Conservation (phyloP, 2,329 filamentous ascomycete species). For the Fusarium sp. region DNA sequence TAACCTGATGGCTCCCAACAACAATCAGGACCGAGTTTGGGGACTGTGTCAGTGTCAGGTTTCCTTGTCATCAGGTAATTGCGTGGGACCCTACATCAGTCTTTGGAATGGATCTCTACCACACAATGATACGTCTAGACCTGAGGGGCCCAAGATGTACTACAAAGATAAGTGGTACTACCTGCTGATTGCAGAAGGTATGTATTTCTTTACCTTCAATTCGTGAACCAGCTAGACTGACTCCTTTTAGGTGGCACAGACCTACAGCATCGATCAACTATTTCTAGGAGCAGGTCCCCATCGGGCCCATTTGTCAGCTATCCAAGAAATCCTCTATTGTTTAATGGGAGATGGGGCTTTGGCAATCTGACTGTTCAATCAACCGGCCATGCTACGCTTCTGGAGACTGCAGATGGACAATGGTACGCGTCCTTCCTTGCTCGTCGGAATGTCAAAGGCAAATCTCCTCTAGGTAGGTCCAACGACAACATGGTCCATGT, state of each 20-base stretch:
- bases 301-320: neutral
- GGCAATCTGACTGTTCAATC: constrained; percentile 5
- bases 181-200: neutral
- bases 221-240: neutral
- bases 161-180: constrained; percentile 1
- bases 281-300: neutral
- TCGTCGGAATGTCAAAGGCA: constrained; percentile 1
- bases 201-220: neutral
- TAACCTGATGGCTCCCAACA: neutral
- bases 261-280: neutral
- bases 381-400: neutral
- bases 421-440: constrained; percentile 4
- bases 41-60: neutral
- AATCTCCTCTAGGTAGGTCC: neutral
- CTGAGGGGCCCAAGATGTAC: constrained; percentile 2
- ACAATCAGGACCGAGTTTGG: neutral
- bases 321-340: neutral
- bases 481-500: too few species aligned
- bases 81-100: neutral
- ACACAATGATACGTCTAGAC: constrained; percentile 1
- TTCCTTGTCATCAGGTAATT: neutral
- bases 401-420: neutral
- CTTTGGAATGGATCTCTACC: constrained; percentile 1
- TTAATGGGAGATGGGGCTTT: neutral
- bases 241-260: neutral